phyloP scores from a whole-genome alignment of 2,329 filamentous ascomycete genomes.

The Thielaviopsis cerberus region DNA sequence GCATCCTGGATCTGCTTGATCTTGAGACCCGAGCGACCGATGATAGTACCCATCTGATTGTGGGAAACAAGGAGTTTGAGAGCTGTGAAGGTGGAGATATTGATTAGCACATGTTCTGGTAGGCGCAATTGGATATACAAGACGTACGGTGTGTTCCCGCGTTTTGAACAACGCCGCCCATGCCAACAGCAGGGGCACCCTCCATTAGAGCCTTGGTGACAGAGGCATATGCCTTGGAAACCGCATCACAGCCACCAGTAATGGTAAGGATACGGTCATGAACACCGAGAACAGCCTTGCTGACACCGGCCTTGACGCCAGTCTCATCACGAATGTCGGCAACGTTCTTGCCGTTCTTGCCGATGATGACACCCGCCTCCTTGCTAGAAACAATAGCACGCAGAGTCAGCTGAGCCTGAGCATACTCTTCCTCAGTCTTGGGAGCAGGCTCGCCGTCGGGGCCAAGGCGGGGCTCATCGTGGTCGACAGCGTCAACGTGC shows the following conservation, averaged over 20 bases:
- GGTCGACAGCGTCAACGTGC: constrained; percentile 43
- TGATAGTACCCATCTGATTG: constrained; percentile 99
- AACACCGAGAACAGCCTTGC: constrained; percentile 94
- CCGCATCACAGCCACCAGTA: constrained; percentile 71
- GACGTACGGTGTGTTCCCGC: constrained; percentile 87
- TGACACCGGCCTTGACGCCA: constrained; percentile 91
- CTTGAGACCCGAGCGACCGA: constrained; percentile 86
- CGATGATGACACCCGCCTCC: constrained; percentile 96
- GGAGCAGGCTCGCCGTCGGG: constrained; percentile 62
- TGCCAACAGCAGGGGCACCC: constrained; percentile 83
- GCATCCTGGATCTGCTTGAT: constrained; percentile 99
- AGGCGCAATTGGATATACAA: neutral
- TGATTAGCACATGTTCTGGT: neutral
- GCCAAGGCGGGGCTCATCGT: constrained; percentile 42
- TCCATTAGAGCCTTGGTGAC: constrained; percentile 84
- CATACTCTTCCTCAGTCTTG: constrained; percentile 94
- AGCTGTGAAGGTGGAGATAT: constrained; percentile 34
- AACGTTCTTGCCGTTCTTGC: constrained; percentile 96
- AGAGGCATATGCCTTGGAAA: constrained; percentile 80
- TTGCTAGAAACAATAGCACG: constrained; percentile 97
- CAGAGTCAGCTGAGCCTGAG: constrained; percentile 75
- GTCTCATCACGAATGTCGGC: constrained; percentile 94
- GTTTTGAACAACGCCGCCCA: constrained; percentile 74
- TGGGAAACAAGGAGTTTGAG: constrained; percentile 97
- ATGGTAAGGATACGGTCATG: constrained; percentile 95